Evolutionary conservation across 257 asterid species (phyloP).

Genomic region (Solanum lycopersicoides): DNA sequence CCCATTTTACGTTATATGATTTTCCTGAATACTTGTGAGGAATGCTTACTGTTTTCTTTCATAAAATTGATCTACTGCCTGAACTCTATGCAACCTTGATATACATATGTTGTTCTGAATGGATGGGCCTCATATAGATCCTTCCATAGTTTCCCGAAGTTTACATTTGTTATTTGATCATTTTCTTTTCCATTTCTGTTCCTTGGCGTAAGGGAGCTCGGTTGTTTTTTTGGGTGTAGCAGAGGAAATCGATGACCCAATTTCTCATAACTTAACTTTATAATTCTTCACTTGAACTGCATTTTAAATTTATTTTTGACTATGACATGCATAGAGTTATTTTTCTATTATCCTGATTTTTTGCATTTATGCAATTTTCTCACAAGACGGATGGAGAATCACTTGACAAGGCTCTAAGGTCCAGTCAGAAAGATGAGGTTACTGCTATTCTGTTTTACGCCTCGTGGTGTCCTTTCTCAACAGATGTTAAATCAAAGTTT

Average conservation of each 20-base stretch:
- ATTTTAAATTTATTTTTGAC: background rate
- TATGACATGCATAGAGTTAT: background rate
- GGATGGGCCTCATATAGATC: background rate
- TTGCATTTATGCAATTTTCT: background rate
- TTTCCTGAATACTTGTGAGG: background rate
- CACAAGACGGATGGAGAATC: constrained; percentile 38
- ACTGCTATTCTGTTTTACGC: constrained; percentile 43
- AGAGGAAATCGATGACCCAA: background rate
- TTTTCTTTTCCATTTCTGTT: background rate
- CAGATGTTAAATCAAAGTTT: constrained; percentile 23
- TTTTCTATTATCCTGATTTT: background rate
- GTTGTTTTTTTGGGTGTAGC: background rate
- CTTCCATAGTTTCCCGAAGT: background rate
- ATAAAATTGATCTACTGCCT: background rate
- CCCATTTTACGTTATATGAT: background rate
- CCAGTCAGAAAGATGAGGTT: constrained; percentile 23
- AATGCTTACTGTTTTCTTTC: background rate
- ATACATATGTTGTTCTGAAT: background rate
- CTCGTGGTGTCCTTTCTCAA: constrained; percentile 56
- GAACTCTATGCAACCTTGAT: background rate
- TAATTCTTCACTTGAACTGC: background rate
- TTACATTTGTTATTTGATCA: background rate
- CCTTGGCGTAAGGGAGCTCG: background rate
- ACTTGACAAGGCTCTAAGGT: constrained; percentile 27
- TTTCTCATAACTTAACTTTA: background rate